phyloP scores from a whole-genome alignment of 1,139 yeast species.

The Hansenula sp. region DNA sequence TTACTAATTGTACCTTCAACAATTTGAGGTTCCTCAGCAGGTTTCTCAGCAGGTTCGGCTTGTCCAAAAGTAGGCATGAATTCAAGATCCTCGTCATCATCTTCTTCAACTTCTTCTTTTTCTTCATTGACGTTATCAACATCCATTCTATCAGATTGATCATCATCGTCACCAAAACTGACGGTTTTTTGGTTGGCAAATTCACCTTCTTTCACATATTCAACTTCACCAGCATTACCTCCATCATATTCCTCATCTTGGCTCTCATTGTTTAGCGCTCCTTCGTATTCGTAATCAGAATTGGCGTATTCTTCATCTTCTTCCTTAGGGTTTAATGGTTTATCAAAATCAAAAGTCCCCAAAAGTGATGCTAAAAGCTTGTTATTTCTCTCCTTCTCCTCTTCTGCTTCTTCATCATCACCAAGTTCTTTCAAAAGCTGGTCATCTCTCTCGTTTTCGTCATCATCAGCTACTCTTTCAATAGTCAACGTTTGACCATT shows the following conservation, averaged over 20 bases:
- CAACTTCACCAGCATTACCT: constrained; percentile 25
- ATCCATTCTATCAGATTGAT: constrained; percentile 27
- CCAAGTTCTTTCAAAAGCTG: constrained; percentile 8
- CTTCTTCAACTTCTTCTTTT: constrained; percentile 1
- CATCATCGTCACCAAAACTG: constrained; percentile 26
- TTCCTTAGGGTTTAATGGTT: constrained; percentile 51
- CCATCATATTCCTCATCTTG: constrained; percentile 39
- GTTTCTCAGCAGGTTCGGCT: constrained; percentile 2
- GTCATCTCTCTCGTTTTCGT: constrained; percentile 23
- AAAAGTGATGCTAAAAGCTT: constrained; percentile 51
- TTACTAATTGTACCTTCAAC: constrained; percentile 30
- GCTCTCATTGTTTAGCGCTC: constrained; percentile 28
- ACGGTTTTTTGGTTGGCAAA: constrained; percentile 15
- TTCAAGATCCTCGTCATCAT: constrained; percentile 33
- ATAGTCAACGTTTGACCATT: constrained; percentile 15
- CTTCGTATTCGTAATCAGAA: constrained; percentile 46
- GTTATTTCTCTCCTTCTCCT: constrained; percentile 35
- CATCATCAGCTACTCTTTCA: constrained; percentile 20
- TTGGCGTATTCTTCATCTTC: constrained; percentile 38
- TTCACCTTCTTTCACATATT: constrained; percentile 24
- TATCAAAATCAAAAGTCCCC: constrained; percentile 52
- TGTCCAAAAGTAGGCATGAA: constrained; percentile 49
- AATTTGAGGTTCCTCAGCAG: constrained; percentile 2
- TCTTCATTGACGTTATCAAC: not conserved
- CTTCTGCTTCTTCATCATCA: constrained; percentile 27